Conservation (phyloP, 495 filamentous ascomycete genomes). For the Acidomyces sp. region DNA sequence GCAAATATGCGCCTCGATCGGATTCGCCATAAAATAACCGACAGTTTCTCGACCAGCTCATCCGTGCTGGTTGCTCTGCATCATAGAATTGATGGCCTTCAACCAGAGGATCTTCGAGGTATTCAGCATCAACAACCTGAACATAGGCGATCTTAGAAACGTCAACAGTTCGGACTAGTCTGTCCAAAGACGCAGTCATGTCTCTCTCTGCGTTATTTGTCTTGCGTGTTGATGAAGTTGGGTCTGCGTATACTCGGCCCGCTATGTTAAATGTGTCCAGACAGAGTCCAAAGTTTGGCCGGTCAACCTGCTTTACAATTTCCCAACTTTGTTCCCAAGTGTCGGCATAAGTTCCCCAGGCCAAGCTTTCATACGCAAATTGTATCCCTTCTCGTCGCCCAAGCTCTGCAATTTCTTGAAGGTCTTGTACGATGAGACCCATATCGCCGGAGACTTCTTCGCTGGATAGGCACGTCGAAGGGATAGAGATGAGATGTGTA, state of each 20-base stretch:
- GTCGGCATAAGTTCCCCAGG: conserved; percentile 60
- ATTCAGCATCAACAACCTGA: conserved; percentile 66
- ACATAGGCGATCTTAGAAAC: conserved; percentile 63
- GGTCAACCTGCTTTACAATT: conserved; percentile 49
- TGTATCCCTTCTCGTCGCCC: conserved; percentile 47
- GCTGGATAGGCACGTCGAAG: conserved; percentile 53
- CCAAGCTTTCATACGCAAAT: conserved; percentile 66
- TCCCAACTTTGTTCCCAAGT: conserved; percentile 62
- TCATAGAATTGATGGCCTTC: conserved; percentile 52
- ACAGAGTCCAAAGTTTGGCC: conserved; percentile 65
- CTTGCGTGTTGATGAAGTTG: conserved; percentile 39
- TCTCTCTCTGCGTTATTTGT: conserved; percentile 45
- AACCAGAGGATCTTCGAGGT: conserved; percentile 44
- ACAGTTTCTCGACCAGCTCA: conserved; percentile 75
- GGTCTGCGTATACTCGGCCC: conserved; percentile 61
- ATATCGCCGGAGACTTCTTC: conserved; percentile 44
- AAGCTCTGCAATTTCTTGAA: conserved; percentile 52
- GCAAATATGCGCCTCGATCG: conserved; percentile 58
- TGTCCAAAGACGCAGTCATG: conserved; percentile 42
- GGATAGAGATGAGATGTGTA: conserved; percentile 62
- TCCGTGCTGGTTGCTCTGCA: conserved; percentile 48
- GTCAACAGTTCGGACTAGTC: conserved; percentile 45
- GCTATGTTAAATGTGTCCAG: conserved; percentile 75
- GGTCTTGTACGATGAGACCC: conserved; percentile 48
- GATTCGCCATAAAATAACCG: conserved; percentile 64